Evolutionary conservation across 2,329 filamentous ascomycete genomes (phyloP).

Genomic region (Mycosphaerella sp.): DNA sequence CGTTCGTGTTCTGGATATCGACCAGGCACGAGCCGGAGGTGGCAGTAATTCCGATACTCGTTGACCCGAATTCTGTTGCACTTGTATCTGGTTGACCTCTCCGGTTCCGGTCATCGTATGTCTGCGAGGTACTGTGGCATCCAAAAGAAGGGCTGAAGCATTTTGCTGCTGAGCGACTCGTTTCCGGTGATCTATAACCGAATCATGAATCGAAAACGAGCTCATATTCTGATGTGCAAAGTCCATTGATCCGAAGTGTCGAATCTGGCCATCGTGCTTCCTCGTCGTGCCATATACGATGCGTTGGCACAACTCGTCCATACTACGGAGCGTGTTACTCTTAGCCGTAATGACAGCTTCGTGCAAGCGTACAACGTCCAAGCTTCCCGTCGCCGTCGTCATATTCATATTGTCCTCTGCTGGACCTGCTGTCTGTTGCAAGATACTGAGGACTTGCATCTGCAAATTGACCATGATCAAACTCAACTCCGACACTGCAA

Average conservation of each 20-base stretch:
- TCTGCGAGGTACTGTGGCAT: background rate
- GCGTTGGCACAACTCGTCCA: constrained; percentile 29
- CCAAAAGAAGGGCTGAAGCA: background rate
- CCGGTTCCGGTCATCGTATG: background rate
- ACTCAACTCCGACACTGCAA: constrained; percentile 23
- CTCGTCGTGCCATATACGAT: background rate
- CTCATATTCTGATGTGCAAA: background rate
- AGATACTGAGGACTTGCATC: constrained; percentile 36
- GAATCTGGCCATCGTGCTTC: background rate
- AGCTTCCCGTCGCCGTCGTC: constrained; percentile 14
- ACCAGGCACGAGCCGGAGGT: too few relatives aligned
- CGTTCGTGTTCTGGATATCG: background rate
- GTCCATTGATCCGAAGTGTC: background rate
- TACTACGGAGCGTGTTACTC: constrained; percentile 24
- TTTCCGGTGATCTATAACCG: background rate
- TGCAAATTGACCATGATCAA: constrained; percentile 39
- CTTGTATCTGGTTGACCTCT: background rate
- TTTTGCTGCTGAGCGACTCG: background rate
- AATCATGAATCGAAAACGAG: background rate
- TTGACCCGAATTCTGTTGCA: background rate
- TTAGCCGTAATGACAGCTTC: constrained; percentile 29
- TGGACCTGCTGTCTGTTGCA: constrained; percentile 36
- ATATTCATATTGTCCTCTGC: constrained; percentile 33
- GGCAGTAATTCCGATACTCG: too few relatives aligned
- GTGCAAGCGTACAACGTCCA: constrained; percentile 36